Evolutionary conservation across 768 basidiomycete genomes (phyloP).

Genomic region (Boletus coccyginus): DNA sequence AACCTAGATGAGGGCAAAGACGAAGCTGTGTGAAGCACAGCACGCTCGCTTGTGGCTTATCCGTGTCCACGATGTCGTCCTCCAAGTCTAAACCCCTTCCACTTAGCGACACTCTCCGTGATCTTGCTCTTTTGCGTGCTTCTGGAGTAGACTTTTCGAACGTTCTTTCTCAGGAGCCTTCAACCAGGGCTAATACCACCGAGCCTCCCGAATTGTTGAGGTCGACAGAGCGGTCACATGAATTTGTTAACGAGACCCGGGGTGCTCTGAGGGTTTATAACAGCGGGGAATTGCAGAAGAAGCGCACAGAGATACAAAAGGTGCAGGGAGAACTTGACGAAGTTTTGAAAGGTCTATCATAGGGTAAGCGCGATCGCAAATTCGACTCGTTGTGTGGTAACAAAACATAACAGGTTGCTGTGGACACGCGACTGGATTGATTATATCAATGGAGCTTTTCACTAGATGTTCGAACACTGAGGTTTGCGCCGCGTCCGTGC

Average conservation of each 20-base stretch:
- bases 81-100: conserved; percentile 46
- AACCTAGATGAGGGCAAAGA: neutral
- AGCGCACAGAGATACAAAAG: conserved; percentile 54
- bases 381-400: neutral
- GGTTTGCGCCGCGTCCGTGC: neutral
- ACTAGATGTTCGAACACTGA: neutral
- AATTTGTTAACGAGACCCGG: conserved; percentile 58
- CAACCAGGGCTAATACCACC: neutral
- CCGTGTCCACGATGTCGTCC: conserved; percentile 16
- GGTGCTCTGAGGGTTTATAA: conserved; percentile 46
- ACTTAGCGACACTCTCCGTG: conserved; percentile 58
- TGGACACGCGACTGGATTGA: neutral
- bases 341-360: conserved; percentile 36
- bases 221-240: conserved; percentile 46
- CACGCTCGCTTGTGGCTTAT: neutral
- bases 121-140: conserved; percentile 68
- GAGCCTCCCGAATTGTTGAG: conserved; percentile 11
- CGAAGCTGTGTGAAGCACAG: neutral
- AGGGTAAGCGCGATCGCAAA: conserved; percentile 14
- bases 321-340: conserved; percentile 56
- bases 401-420: neutral
- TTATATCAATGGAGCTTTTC: neutral
- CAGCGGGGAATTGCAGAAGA: conserved; percentile 47
- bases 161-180: conserved; percentile 21
- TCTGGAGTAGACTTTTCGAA: conserved; percentile 45